These are phyloP conservation scores for Mrakiaceae sp. DNA, from an alignment of 1,284 basidiomycete species.

Conservation along the genomic window DNA sequence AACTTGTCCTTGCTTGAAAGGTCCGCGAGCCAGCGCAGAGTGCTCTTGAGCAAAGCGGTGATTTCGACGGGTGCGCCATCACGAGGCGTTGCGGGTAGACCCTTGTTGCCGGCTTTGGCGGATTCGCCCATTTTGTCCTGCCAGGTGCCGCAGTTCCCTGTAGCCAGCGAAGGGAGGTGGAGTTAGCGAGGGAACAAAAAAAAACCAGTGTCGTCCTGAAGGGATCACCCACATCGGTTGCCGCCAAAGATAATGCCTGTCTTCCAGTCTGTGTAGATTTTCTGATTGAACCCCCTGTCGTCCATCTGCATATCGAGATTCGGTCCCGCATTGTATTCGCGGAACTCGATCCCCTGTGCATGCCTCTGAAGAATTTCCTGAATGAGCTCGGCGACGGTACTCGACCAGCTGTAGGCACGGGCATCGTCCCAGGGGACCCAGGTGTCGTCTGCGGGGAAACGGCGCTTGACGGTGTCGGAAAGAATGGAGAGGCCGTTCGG, in stretches of 20 bases:
- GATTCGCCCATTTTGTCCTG: conserved; percentile 98
- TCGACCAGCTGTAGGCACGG: conserved; percentile 66
- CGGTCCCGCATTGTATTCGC: conserved; percentile 91
- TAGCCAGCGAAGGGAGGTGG: background rate
- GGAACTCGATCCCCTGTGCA: conserved; percentile 81
- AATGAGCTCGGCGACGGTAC: conserved; percentile 79
- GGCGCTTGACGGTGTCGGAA: conserved; percentile 67
- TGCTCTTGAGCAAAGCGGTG: conserved; percentile 83
- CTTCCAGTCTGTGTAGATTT: conserved; percentile 85
- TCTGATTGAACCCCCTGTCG: conserved; percentile 84
- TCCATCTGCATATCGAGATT: conserved; percentile 94
- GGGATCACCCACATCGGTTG: conserved; percentile 41
- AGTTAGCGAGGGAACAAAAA: background rate
- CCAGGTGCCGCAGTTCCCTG: conserved; percentile 72
- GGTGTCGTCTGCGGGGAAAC: conserved; percentile 86
- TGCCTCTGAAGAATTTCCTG: conserved; percentile 95
- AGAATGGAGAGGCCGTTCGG: conserved; percentile 76
- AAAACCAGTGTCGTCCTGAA: background rate
- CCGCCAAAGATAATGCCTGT: conserved; percentile 86
- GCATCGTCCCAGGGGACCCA: conserved; percentile 89
- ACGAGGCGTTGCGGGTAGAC: conserved; percentile 82
- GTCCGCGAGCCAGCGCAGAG: conserved; percentile 72
- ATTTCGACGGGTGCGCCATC: conserved; percentile 96
- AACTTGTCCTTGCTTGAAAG: conserved; percentile 59
- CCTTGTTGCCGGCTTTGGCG: conserved; percentile 81